Evolutionary conservation across 2,329 filamentous ascomycete genomes (phyloP), one percentile per base, ranked within the genome.

Genomic region (Periglandula ipomoeae): DNA sequence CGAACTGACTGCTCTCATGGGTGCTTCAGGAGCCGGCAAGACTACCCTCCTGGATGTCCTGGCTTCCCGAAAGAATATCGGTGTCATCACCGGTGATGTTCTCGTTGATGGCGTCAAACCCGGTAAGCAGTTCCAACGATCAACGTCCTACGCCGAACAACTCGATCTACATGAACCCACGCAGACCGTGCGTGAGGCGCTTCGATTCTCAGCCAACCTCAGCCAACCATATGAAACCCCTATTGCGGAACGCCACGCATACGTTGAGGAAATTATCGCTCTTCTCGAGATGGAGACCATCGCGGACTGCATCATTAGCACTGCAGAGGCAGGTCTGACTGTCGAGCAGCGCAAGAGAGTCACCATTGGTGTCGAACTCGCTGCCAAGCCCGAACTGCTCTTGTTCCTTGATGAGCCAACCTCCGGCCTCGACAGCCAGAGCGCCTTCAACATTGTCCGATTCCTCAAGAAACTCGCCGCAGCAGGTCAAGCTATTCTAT

Each of bases 361-460:
- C n/a, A 95, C 89, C 0, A 95, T 95, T 51, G 89, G 87, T 58
- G 88, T 95, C 9, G 89, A 95, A 61, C 74, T 95, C 7, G 88
- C 87, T 8, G 89, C 89, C 15, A 93, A 87, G 66, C 85, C 85
- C 1, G 78, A 87, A 55, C 70, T 89, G 5, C 74, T 89, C 1
- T 74, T 90, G 20, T 90, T 90, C 73, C 69, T 90, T 34, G 86
- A 90, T 54, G 86, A 90, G 63, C 86, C 85, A 0, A 89, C 86
- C 0, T 85, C 81, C 2, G 86, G 86, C 49, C 78, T 90, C 1
- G 66, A 69, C 54, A 61, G 63, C 50, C 66, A 87, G 62, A 81
- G 76, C 49, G 84, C 85, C 17, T 89, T 84, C 70, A 87, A 87
- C 65, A 88, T 88, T 55, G 81, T 87, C 23, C 81, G 84, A 30